A percentile compares a stretch with the other conserved stretches of the same genome.
phyloP scores from a whole-genome alignment of 371 early-diverging fungal genomes.

The Mortierella sp. region DNA sequence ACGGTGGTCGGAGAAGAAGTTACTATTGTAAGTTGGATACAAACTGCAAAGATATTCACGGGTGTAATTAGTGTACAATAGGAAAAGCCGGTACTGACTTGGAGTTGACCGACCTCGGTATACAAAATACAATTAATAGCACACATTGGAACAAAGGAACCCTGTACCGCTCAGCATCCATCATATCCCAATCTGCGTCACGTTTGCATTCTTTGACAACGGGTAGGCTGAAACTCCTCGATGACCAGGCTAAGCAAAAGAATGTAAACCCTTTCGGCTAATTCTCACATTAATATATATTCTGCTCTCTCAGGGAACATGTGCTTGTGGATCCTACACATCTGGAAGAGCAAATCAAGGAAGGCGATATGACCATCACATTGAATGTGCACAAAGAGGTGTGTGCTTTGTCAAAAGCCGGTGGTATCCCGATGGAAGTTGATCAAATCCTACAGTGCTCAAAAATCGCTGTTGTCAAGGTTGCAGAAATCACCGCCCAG shows the following conservation, averaged over 20 bases:
- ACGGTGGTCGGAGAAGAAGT: constrained; percentile 92
- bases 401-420: constrained; percentile 91
- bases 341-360: constrained; percentile 86
- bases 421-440: constrained; percentile 83
- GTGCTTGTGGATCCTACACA: constrained; percentile 88
- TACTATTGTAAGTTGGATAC: constrained; percentile 76
- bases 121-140: constrained; percentile 62
- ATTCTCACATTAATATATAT: neutral
- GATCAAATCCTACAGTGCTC: constrained; percentile 82
- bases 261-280: neutral
- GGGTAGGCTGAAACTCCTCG: constrained; percentile 67
- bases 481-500: constrained; percentile 77
- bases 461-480: constrained; percentile 81
- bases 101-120: neutral
- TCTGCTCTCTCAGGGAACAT: constrained; percentile 63
- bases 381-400: constrained; percentile 93
- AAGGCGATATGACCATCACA: constrained; percentile 88
- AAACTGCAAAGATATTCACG: too few relatives aligned
- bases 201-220: constrained; percentile 91
- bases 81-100: neutral
- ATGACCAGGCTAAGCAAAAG: neutral
- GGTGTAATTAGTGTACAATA: neutral
- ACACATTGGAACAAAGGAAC: constrained; percentile 84
- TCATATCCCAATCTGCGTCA: constrained; percentile 93
- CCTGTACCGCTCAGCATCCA: constrained; percentile 95